Evolutionary conservation across 306 rosid genomes (phyloP), one percentile per base, ranked within the genome.

Genomic region (Lablab purpureus): DNA sequence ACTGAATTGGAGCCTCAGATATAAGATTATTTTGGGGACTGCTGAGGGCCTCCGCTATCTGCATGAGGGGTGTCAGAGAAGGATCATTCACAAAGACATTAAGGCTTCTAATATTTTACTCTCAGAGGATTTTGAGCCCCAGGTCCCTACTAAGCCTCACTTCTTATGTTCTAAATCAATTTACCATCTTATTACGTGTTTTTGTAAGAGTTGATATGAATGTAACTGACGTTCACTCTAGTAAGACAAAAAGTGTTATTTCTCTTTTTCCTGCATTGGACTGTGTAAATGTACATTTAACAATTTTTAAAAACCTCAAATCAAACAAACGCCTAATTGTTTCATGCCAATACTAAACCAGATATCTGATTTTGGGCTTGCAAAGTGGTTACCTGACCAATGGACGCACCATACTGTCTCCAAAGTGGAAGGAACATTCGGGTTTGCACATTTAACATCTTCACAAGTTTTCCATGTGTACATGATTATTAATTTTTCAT

Each of bases 341-440:
- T 34, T 80, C 63, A 67, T 81, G 60, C 62, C 68, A 71, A 85
- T 83, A 47, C 79, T 85, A 49, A 67, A 13, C 79, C 88, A 95
- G 99, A 90, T 96, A 82, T 90, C 96, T 55, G 99, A 96, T 85
- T 96, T 96, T 54, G 99, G 99, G 73, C 98, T 96, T 55, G 90
- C 99, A 10, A 96, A 93, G 84, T 96, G 98, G 99, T 91, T 96
- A 40, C 98, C 99, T 63, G 97, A 93, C 79, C 97, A 90, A 79
- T 96, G 97, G 99, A 91, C 96, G 82, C 99, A 96, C 87, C 99
- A 96, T 80, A 73, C 88, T 25, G 97, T 93, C 15, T 89, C 96
- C 50, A 93, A 91, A 78, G 71, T 96, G 25, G 99, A 96, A 91
- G 99, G 99, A 89, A 96, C 99, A 87, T 96, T 96, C 27, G 99